Evolutionary conservation across 495 filamentous ascomycete genomes (phyloP).

Genomic region (Talaromyces borbonicus): DNA sequence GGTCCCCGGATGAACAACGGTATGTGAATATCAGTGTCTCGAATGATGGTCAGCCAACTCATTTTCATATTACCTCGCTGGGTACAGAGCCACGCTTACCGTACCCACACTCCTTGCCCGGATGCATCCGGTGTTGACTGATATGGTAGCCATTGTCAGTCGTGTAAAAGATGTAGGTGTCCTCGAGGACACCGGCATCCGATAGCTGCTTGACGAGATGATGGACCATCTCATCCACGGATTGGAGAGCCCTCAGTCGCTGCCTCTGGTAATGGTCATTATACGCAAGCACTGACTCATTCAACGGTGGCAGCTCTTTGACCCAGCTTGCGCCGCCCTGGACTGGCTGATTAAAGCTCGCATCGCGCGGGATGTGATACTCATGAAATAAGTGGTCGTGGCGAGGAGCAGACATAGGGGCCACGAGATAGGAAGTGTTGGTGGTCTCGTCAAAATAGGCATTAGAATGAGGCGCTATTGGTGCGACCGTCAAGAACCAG

Average conservation of each 20-base stretch:
- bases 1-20: constrained; percentile 55
- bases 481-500: constrained; percentile 60
- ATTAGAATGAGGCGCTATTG: constrained; percentile 58
- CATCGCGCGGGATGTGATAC: constrained; percentile 21
- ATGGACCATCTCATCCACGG: constrained; percentile 63
- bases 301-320: constrained; percentile 39
- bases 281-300: constrained; percentile 45
- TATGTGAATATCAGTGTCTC: constrained; percentile 67
- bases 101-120: constrained; percentile 62
- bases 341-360: constrained; percentile 50
- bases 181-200: constrained; percentile 42
- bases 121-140: constrained; percentile 60
- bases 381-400: constrained; percentile 29
- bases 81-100: no score
- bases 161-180: constrained; percentile 64
- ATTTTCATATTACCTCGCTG: no score
- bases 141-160: constrained; percentile 72
- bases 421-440: no score
- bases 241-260: constrained; percentile 53
- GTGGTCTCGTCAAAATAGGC: constrained; percentile 41
- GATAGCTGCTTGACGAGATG: constrained; percentile 42
- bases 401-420: no score
- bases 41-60: no score
- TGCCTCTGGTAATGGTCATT: constrained; percentile 60
- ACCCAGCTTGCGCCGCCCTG: constrained; percentile 58